phyloP scores from a whole-genome alignment of 345 rosid species.

The Durio zibethinus region DNA sequence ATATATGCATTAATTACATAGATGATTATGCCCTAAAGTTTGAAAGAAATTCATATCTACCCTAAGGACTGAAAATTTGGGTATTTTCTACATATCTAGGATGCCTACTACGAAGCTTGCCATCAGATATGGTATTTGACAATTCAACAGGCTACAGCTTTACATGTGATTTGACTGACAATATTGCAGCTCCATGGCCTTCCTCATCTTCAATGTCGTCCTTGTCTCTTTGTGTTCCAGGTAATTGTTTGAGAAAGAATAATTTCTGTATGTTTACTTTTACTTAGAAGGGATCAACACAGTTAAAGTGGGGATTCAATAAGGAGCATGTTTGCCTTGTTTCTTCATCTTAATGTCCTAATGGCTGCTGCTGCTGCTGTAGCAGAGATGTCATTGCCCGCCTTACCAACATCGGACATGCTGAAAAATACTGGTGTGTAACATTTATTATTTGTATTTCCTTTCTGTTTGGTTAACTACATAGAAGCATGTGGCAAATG shows the following conservation, averaged over 20 bases:
- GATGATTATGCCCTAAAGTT: neutral
- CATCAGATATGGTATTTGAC: slow-evolving; percentile 76
- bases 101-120: slow-evolving; percentile 86
- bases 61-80: neutral
- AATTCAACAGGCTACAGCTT: slow-evolving; percentile 84
- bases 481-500: neutral
- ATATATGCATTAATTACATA: neutral
- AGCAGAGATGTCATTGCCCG: slow-evolving; percentile 98
- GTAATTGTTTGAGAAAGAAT: slow-evolving; percentile 32
- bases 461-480: neutral
- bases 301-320: neutral
- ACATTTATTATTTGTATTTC: neutral
- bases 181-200: slow-evolving; percentile 98
- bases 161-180: slow-evolving; percentile 94
- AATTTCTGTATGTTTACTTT: neutral
- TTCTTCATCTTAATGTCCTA: slow-evolving; percentile 3
- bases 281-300: neutral
- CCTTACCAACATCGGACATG: slow-evolving; percentile 80
- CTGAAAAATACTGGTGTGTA: slow-evolving; percentile 62
- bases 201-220: slow-evolving; percentile 77
- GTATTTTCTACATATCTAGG: slow-evolving; percentile 34
- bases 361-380: slow-evolving; percentile 18
- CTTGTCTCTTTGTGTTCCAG: slow-evolving; percentile 94
- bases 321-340: neutral
- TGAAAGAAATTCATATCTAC: neutral